A percentile compares a stretch with the other conserved stretches of the same genome.
Evolutionary conservation across 805 yeast species (phyloP).

Genomic region (Teunomyces funiuensis): DNA sequence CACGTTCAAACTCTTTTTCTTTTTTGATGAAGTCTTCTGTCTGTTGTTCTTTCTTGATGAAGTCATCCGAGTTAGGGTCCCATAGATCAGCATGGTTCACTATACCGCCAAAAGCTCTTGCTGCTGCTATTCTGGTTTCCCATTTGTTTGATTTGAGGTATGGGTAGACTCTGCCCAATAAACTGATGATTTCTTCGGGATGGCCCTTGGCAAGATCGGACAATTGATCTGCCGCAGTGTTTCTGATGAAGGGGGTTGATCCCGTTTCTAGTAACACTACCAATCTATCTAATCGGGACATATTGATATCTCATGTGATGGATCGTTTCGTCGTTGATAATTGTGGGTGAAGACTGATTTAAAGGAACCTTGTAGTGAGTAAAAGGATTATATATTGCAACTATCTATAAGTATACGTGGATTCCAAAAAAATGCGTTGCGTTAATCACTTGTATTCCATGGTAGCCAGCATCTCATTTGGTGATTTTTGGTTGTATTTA

Average conservation of each 20-base stretch:
- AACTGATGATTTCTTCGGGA: conserved; percentile 84
- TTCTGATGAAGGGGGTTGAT: conserved; percentile 87
- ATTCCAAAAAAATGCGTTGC: conserved; percentile 2
- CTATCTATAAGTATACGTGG: neutral
- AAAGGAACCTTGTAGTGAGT: neutral
- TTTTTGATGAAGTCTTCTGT: conserved; percentile 13
- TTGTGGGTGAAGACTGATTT: too few relatives aligned
- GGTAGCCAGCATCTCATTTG: conserved; percentile 8
- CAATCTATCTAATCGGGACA: conserved; percentile 56
- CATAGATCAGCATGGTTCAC: conserved; percentile 74
- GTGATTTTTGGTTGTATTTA: conserved; percentile 17
- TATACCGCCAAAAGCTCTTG: conserved; percentile 91
- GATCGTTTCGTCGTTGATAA: too few relatives aligned
- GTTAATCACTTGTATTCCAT: conserved; percentile 2
- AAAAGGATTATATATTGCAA: neutral
- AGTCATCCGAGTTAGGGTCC: conserved; percentile 66
- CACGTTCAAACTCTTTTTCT: conserved; percentile 1
- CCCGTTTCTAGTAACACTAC: conserved; percentile 83
- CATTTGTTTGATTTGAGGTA: conserved; percentile 79
- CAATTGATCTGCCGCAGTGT: conserved; percentile 95
- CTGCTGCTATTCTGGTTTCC: conserved; percentile 96
- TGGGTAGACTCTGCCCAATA: conserved; percentile 88
- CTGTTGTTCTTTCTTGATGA: conserved; percentile 10
- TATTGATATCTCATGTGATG: conserved; percentile 11
- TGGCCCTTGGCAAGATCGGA: conserved; percentile 92